Conservation (phyloP, 495 filamentous ascomycete genomes). For the Aspergillus egyptiacus region DNA sequence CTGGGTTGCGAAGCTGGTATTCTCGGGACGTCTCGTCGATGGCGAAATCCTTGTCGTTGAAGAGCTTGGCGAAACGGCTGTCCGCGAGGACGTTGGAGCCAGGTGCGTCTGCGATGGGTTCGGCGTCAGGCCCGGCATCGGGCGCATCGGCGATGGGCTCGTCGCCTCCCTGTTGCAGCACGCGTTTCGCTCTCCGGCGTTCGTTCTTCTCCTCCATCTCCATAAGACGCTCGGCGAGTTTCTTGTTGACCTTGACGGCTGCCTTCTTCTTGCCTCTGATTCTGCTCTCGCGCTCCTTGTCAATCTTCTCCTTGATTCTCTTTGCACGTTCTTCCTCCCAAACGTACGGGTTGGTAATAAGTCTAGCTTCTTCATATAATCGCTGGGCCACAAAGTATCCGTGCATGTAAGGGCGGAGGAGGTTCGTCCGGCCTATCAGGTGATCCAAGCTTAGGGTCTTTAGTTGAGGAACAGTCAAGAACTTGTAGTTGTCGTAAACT, state of each 20-base stretch:
- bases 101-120: slow-evolving; percentile 13
- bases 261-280: slow-evolving; percentile 92
- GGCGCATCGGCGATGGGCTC: slow-evolving; percentile 36
- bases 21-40: slow-evolving; percentile 87
- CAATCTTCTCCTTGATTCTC: slow-evolving; percentile 82
- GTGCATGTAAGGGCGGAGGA: slow-evolving; percentile 94
- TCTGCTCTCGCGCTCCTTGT: slow-evolving; percentile 85
- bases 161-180: slow-evolving; percentile 52
- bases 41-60: slow-evolving; percentile 87
- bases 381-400: slow-evolving; percentile 93
- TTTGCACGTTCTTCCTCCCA: slow-evolving; percentile 87
- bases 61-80: slow-evolving; percentile 78
- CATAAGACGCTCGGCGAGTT: slow-evolving; percentile 75
- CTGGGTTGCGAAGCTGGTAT: slow-evolving; percentile 83
- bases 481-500: slow-evolving; percentile 98
- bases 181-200: slow-evolving; percentile 53
- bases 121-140: slow-evolving; percentile 4
- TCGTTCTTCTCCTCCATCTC: slow-evolving; percentile 75
- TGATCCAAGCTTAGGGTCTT: slow-evolving; percentile 75
- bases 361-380: slow-evolving; percentile 86
- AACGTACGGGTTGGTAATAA: slow-evolving; percentile 87
- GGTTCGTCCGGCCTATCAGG: slow-evolving; percentile 75
- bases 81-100: slow-evolving; percentile 62
- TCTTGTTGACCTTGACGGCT: slow-evolving; percentile 81
- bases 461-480: slow-evolving; percentile 81